Conservation (phyloP, 805 yeast species). For the Saccharomyces mikatae region DNA sequence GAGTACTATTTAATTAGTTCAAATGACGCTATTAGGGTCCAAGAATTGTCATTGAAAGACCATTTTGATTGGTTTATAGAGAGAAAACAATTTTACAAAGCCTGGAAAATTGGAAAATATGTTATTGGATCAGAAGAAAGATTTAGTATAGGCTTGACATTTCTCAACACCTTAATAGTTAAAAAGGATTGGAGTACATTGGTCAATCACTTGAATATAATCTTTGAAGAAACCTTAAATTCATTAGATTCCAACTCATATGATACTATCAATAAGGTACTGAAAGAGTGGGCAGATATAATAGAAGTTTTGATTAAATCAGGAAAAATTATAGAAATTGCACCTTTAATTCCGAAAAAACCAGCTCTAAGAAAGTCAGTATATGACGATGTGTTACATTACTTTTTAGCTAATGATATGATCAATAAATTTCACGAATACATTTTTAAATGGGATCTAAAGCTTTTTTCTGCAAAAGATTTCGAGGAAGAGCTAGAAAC, state of each 20-base stretch:
- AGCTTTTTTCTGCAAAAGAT: constrained; percentile 39
- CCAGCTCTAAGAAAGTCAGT: constrained; percentile 31
- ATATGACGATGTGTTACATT: constrained; percentile 42
- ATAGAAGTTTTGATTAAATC: constrained; percentile 43
- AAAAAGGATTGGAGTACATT: constrained; percentile 6
- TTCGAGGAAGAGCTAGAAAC: constrained; percentile 43
- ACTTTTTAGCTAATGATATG: constrained; percentile 35
- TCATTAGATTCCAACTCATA: background rate
- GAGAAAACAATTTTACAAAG: constrained; percentile 47
- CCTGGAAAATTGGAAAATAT: constrained; percentile 70
- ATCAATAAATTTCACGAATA: constrained; percentile 35
- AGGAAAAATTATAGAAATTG: constrained; percentile 39
- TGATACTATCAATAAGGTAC: background rate
- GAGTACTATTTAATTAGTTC: constrained; percentile 70
- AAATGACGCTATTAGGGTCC: constrained; percentile 69
- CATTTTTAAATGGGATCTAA: constrained; percentile 50
- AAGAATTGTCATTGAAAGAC: constrained; percentile 62
- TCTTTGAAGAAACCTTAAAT: background rate
- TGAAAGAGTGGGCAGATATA: constrained; percentile 60
- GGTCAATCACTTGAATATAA: background rate
- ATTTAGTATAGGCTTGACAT: constrained; percentile 51
- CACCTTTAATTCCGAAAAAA: constrained; percentile 47
- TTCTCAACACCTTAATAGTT: constrained; percentile 25
- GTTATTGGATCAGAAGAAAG: constrained; percentile 45
- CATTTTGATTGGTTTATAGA: constrained; percentile 65